phyloP scores from a whole-genome alignment of 805 yeast species.

The Suhomyces sp. region DNA sequence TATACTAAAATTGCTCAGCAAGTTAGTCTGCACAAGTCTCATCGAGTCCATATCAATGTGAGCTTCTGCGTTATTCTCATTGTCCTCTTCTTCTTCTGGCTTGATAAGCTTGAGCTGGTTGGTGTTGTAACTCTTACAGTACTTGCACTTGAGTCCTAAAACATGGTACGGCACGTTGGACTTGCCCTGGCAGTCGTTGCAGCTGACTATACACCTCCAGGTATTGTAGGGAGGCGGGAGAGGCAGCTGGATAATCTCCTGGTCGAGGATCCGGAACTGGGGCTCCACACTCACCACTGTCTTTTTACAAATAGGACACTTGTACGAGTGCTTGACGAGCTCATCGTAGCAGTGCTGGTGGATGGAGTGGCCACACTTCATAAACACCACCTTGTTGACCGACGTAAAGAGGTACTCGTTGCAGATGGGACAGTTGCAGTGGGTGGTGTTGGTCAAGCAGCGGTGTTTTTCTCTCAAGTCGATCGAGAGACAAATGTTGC shows the following conservation, averaged over 20 bases:
- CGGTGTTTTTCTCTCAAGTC: constrained; percentile 73
- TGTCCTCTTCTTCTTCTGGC: constrained; percentile 52
- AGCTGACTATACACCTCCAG: constrained; percentile 74
- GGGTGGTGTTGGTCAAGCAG: constrained; percentile 85
- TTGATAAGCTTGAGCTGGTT: constrained; percentile 67
- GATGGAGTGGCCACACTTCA: constrained; percentile 93
- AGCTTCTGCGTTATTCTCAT: constrained; percentile 12
- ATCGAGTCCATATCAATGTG: constrained; percentile 18
- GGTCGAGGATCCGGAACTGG: constrained; percentile 81
- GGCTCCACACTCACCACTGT: constrained; percentile 86
- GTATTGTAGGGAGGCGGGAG: constrained; percentile 75
- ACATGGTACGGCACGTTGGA: constrained; percentile 75
- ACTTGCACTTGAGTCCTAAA: constrained; percentile 82
- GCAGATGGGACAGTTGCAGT: constrained; percentile 90
- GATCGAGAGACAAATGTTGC: constrained; percentile 85
- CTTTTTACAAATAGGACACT: constrained; percentile 87
- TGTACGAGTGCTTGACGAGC: constrained; percentile 76
- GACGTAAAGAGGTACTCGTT: constrained; percentile 87
- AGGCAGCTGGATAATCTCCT: constrained; percentile 71
- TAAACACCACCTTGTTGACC: constrained; percentile 77
- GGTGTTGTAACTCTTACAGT: constrained; percentile 86
- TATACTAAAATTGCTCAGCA: constrained; percentile 36
- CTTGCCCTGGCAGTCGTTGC: constrained; percentile 87
- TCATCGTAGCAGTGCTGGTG: constrained; percentile 83
- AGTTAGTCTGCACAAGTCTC: constrained; percentile 33